Conservation (phyloP, 2,329 filamentous ascomycete species). For the Graphiopsis chlorocephala region DNA sequence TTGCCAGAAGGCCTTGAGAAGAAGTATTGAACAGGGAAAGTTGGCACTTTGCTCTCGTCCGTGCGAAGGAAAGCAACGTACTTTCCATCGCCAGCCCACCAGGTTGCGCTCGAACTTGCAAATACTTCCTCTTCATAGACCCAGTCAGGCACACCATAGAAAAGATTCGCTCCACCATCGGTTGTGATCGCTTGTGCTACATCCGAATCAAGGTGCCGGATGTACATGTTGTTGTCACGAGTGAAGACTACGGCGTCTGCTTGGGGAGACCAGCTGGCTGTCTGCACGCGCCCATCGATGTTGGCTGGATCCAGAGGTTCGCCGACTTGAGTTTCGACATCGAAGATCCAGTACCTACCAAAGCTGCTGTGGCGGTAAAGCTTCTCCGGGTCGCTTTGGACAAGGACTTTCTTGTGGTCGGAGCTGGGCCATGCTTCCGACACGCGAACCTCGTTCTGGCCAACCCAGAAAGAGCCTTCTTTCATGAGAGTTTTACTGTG, state of each 20-base stretch:
- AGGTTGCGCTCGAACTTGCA: slow-evolving; percentile 74
- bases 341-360: slow-evolving; percentile 85
- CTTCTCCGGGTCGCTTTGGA: slow-evolving; percentile 68
- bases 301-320: slow-evolving; percentile 73
- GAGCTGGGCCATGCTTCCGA: slow-evolving; percentile 70
- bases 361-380: slow-evolving; percentile 91
- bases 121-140: slow-evolving; percentile 92
- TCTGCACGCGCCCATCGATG: slow-evolving; percentile 66
- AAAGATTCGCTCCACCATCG: slow-evolving; percentile 83
- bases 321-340: slow-evolving; percentile 75
- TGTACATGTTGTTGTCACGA: slow-evolving; percentile 81
- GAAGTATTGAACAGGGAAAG: slow-evolving; percentile 92
- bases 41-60: slow-evolving; percentile 87
- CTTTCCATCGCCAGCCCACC: slow-evolving; percentile 91
- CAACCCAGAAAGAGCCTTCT: slow-evolving; percentile 59
- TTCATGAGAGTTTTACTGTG: slow-evolving; percentile 74
- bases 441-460: slow-evolving; percentile 56
- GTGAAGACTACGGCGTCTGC: slow-evolving; percentile 90
- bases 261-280: slow-evolving; percentile 84
- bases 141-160: slow-evolving; percentile 97
- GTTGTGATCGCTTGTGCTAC: slow-evolving; percentile 71
- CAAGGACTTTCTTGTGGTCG: slow-evolving; percentile 79
- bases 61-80: slow-evolving; percentile 90
- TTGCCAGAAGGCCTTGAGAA: slow-evolving; percentile 79
- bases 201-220: slow-evolving; percentile 64